These are phyloP conservation scores for Malassezia caprae DNA, from an alignment of 1,284 basidiomycete species.

Conservation along the genomic window DNA sequence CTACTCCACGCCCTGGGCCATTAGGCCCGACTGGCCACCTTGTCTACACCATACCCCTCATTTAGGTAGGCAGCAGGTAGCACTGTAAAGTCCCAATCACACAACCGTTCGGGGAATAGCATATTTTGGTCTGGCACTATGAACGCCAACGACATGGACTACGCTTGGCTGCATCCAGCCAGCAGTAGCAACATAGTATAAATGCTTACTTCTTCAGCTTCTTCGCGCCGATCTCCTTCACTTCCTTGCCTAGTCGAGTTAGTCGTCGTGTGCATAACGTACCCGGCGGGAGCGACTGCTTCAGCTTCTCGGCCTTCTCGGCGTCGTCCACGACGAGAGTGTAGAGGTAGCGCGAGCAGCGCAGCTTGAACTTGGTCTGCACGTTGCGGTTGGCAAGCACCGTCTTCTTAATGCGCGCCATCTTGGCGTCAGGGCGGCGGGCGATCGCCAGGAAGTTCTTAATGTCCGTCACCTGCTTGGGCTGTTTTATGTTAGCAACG, in stretches of 20 bases:
- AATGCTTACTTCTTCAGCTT: conserved; percentile 6
- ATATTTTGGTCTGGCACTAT: conserved; percentile 2
- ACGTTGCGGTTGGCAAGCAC: conserved; percentile 68
- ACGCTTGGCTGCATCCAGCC: neutral
- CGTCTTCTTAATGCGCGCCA: conserved; percentile 92
- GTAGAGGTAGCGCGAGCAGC: conserved; percentile 95
- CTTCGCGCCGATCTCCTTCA: conserved; percentile 17
- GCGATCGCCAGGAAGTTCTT: conserved; percentile 97
- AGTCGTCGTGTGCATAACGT: conserved; percentile 44
- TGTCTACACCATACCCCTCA: neutral
- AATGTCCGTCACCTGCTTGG: conserved; percentile 95
- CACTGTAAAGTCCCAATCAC: neutral
- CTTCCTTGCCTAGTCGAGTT: conserved; percentile 4
- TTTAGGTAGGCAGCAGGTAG: neutral
- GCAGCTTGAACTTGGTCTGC: conserved; percentile 84
- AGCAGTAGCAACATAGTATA: neutral
- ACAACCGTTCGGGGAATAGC: neutral
- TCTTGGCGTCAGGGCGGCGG: conserved; percentile 64
- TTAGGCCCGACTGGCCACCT: neutral
- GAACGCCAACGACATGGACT: neutral
- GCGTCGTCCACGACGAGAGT: conserved; percentile 88
- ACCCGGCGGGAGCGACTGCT: conserved; percentile 91
- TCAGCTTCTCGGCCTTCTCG: conserved; percentile 97
- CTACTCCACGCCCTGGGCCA: neutral
- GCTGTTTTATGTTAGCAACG: conserved; percentile 55